phyloP scores from a whole-genome alignment of 2,329 filamentous ascomycete species.

The Alternaria longipes region DNA sequence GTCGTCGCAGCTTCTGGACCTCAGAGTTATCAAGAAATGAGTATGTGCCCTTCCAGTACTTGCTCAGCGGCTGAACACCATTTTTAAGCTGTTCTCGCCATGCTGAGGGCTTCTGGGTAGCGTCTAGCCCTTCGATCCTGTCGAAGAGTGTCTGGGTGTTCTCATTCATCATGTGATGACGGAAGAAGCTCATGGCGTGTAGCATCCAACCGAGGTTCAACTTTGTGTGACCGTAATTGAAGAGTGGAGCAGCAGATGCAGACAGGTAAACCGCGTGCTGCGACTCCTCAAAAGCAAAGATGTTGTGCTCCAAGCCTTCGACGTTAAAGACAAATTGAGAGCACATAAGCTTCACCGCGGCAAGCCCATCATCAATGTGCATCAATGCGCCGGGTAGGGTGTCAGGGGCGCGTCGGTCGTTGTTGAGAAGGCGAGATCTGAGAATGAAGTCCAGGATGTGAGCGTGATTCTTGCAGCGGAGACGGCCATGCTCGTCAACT shows the following conservation, averaged over 20 bases:
- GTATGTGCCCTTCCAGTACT: constrained; percentile 62
- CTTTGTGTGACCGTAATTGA: constrained; percentile 33
- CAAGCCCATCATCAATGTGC: constrained; percentile 27
- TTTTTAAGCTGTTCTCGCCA: constrained; percentile 52
- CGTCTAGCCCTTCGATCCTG: constrained; percentile 49
- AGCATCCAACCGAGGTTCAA: constrained; percentile 59
- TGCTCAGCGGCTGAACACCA: constrained; percentile 51
- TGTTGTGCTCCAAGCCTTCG: constrained; percentile 22
- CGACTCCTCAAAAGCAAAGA: constrained; percentile 55
- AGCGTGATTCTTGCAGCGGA: constrained; percentile 47
- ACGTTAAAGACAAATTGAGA: constrained; percentile 43
- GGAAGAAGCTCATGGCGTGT: constrained; percentile 63
- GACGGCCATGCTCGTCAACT: constrained; percentile 29
- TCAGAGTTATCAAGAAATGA: constrained; percentile 48
- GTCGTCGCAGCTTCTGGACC: constrained; percentile 27
- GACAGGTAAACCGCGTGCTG: constrained; percentile 58
- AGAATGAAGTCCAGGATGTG: constrained; percentile 44
- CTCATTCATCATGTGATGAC: constrained; percentile 57
- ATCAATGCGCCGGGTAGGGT: constrained; percentile 10
- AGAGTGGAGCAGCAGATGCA: constrained; percentile 50
- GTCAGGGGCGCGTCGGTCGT: constrained; percentile 32
- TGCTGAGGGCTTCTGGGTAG: constrained; percentile 52
- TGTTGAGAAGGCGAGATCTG: constrained; percentile 39
- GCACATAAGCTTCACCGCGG: constrained; percentile 46
- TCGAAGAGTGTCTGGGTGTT: constrained; percentile 51